Conservation (phyloP, 2,329 filamentous ascomycete species). For the Ceratocystiopsis minuta region DNA sequence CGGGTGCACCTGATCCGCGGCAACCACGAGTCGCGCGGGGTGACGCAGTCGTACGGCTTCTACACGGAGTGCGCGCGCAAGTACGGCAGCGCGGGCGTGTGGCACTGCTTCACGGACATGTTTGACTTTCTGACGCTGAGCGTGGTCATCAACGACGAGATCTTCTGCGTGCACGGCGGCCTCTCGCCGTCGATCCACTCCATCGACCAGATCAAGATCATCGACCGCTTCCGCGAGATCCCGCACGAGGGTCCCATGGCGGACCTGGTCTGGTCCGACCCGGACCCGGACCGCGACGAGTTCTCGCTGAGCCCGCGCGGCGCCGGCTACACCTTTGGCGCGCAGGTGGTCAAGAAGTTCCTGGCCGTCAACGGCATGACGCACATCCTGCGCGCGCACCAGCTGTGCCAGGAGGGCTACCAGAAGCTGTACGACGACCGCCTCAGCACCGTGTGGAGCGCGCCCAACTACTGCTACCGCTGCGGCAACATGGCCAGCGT, state of each 20-base stretch:
- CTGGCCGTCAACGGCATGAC: constrained; percentile 94
- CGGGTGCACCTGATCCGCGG: constrained; percentile 92
- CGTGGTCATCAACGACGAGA: constrained; percentile 96
- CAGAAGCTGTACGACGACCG: constrained; percentile 92
- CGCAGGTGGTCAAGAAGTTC: constrained; percentile 96
- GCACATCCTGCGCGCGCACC: constrained; percentile 93
- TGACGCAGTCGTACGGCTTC: constrained; percentile 97
- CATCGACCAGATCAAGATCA: constrained; percentile 99
- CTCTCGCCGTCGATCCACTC: constrained; percentile 85
- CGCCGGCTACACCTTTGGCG: constrained; percentile 92
- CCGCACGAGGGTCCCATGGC: constrained; percentile 98
- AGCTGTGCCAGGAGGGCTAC: constrained; percentile 94
- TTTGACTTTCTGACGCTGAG: constrained; percentile 95
- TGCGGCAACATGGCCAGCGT: constrained; percentile 97
- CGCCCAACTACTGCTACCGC: constrained; percentile 86
- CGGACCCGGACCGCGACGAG: constrained; percentile 91
- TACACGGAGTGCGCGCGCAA: constrained; percentile 97
- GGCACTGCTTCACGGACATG: constrained; percentile 99
- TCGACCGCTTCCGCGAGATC: constrained; percentile 95
- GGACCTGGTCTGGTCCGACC: constrained; percentile 97
- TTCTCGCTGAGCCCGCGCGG: constrained; percentile 87
- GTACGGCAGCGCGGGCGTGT: constrained; percentile 96
- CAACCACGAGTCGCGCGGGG: constrained; percentile 93
- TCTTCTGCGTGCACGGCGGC: constrained; percentile 93
- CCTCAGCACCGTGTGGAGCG: constrained; percentile 93